Conservation (phyloP, 163 green algal genomes). For the Prototheca wickerhamii region DNA sequence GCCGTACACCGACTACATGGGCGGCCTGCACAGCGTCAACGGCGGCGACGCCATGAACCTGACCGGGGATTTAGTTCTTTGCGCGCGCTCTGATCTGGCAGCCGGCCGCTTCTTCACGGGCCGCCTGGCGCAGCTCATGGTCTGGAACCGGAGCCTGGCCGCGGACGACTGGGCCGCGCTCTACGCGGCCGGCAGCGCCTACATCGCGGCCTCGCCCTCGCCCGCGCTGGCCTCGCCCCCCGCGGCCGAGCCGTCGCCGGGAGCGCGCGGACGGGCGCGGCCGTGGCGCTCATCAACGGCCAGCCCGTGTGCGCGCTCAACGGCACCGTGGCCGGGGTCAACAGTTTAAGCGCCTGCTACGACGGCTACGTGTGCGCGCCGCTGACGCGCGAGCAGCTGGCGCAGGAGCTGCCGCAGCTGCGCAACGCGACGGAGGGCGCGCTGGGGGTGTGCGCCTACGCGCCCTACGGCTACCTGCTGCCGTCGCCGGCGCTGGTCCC, state of each 20-base stretch:
- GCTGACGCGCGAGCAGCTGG: constrained; percentile 15
- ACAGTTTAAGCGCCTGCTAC: constrained; percentile 5
- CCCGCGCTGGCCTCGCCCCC: background rate
- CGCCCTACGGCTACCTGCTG: constrained; percentile 9
- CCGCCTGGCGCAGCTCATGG: constrained; percentile 27
- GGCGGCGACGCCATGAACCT: constrained; percentile 41
- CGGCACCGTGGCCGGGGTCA: constrained; percentile 1
- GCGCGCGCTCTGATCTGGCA: constrained; percentile 15
- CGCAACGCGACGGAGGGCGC: background rate
- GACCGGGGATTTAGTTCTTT: constrained; percentile 34
- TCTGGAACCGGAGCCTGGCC: constrained; percentile 26
- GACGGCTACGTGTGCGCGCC: constrained; percentile 12
- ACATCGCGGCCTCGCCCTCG: background rate
- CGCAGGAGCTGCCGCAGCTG: background rate
- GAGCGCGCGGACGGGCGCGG: background rate
- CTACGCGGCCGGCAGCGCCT: background rate
- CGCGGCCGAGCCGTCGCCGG: background rate
- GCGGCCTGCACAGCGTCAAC: constrained; percentile 9
- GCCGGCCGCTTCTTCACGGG: constrained; percentile 26
- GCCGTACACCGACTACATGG: background rate
- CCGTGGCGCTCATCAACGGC: background rate
- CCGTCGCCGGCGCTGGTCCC: constrained; percentile 4
- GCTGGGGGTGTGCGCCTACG: constrained; percentile 21
- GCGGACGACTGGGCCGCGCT: background rate
- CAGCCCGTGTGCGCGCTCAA: background rate